Conservation (phyloP, 202 grass and related monocot genomes). For the Alloteropsis angusta region DNA sequence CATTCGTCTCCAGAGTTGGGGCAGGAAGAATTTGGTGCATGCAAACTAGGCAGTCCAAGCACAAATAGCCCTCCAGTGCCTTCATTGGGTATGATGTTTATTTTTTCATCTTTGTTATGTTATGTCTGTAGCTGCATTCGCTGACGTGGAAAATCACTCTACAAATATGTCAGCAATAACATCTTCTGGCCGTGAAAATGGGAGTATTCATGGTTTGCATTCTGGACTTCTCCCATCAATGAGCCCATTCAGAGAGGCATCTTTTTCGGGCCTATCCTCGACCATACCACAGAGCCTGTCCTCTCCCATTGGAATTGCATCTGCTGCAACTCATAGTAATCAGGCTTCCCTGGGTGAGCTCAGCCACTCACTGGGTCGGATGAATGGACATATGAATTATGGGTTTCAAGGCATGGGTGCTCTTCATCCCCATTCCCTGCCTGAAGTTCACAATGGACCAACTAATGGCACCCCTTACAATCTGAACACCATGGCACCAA, state of each 20-base stretch:
- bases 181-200: slow-evolving; percentile 53
- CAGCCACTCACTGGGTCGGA: slow-evolving; percentile 53
- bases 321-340: slow-evolving; percentile 32
- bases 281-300: slow-evolving; percentile 63
- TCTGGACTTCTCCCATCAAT: slow-evolving; percentile 42
- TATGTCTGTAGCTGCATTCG: slow-evolving; percentile 10
- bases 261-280: slow-evolving; percentile 58
- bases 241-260: slow-evolving; percentile 50
- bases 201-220: slow-evolving; percentile 40
- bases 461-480: slow-evolving; percentile 53
- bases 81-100: slow-evolving; percentile 51
- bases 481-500: slow-evolving; percentile 40
- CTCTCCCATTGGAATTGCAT: slow-evolving; percentile 59
- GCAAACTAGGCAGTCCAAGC: slow-evolving; percentile 52
- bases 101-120: slow-evolving; percentile 2
- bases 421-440: slow-evolving; percentile 76
- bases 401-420: slow-evolving; percentile 53
- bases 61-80: slow-evolving; percentile 54
- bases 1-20: slow-evolving; percentile 46
- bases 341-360: slow-evolving; percentile 39
- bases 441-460: slow-evolving; percentile 57
- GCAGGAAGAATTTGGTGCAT: slow-evolving; percentile 44
- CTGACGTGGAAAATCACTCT: slow-evolving; percentile 8
- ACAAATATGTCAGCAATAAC: slow-evolving; percentile 36
- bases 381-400: slow-evolving; percentile 60